These are phyloP conservation scores for Limnanthes douglasii DNA, from an alignment of 345 rosid species.

Conservation along the genomic window DNA sequence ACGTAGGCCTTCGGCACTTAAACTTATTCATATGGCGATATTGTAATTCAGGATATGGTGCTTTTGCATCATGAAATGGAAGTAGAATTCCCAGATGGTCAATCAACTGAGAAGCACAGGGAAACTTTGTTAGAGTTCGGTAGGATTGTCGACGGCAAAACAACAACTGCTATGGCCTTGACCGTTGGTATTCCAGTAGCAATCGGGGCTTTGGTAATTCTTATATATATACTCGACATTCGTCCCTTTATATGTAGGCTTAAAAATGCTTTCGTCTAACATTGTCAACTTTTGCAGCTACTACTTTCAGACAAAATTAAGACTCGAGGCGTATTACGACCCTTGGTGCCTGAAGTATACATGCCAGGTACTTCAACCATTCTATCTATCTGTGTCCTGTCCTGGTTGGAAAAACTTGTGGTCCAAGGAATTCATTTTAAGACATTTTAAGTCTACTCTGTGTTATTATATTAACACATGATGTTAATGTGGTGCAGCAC, in stretches of 20 bases:
- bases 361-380: constrained; percentile 37
- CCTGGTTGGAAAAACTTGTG: not conserved
- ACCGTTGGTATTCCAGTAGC: constrained; percentile 91
- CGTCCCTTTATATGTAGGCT: not conserved
- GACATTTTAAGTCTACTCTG: constrained; percentile 2
- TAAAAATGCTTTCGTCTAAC: constrained; percentile 1
- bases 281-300: constrained; percentile 32
- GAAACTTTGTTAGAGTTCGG: constrained; percentile 84
- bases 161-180: constrained; percentile 69
- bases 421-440: too few relatives aligned
- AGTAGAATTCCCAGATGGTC: constrained; percentile 55
- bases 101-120: constrained; percentile 29
- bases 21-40: not conserved
- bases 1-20: constrained; percentile 4
- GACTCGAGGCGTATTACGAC: constrained; percentile 73
- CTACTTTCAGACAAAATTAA: constrained; percentile 62
- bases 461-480: not conserved
- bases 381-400: not conserved
- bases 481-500: constrained; percentile 34
- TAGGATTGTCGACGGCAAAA: constrained; percentile 35
- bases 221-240: not conserved
- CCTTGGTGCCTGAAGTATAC: constrained; percentile 74
- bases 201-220: constrained; percentile 70
- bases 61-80: constrained; percentile 83
- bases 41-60: constrained; percentile 70